These are phyloP conservation scores for Canavalia ensiformis DNA, from an alignment of 306 rosid species.

Conservation along the genomic window DNA sequence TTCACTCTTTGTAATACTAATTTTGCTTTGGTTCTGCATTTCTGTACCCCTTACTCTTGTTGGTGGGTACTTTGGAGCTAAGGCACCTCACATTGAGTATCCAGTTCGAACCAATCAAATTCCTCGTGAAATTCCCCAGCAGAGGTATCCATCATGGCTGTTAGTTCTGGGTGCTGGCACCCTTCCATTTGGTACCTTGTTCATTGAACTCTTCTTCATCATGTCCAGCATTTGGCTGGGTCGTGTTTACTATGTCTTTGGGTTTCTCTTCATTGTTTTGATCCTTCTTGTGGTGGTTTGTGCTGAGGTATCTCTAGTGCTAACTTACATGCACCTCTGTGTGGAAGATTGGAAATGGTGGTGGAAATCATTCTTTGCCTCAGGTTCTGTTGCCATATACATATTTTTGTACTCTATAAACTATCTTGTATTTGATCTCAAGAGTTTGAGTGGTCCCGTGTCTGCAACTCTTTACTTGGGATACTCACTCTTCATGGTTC, in stretches of 20 bases:
- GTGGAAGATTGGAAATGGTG: slow-evolving; percentile 89
- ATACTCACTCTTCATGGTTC: slow-evolving; percentile 78
- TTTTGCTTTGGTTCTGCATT: slow-evolving; percentile 84
- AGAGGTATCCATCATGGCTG: slow-evolving; percentile 80
- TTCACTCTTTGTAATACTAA: slow-evolving; percentile 68
- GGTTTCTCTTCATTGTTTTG: slow-evolving; percentile 70
- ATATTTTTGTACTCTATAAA: slow-evolving; percentile 76
- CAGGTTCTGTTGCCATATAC: slow-evolving; percentile 85
- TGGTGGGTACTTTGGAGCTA: slow-evolving; percentile 78
- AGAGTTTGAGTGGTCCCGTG: slow-evolving; percentile 81
- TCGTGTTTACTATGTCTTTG: slow-evolving; percentile 78
- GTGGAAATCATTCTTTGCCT: slow-evolving; percentile 89
- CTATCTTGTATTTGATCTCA: slow-evolving; percentile 72
- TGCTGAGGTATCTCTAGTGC: slow-evolving; percentile 75
- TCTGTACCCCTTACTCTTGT: slow-evolving; percentile 77
- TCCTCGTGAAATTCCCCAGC: slow-evolving; percentile 78
- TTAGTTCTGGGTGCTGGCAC: slow-evolving; percentile 58
- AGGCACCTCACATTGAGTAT: slow-evolving; percentile 75
- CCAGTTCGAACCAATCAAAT: slow-evolving; percentile 83
- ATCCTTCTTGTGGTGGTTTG: slow-evolving; percentile 76
- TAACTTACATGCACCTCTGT: slow-evolving; percentile 83
- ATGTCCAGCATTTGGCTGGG: slow-evolving; percentile 93
- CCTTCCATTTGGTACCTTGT: slow-evolving; percentile 73
- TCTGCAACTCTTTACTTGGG: slow-evolving; percentile 82
- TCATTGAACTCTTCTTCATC: slow-evolving; percentile 86